These are phyloP conservation scores for Cytospora leucostoma DNA, from an alignment of 2,329 filamentous ascomycete genomes.

Conservation along the genomic window DNA sequence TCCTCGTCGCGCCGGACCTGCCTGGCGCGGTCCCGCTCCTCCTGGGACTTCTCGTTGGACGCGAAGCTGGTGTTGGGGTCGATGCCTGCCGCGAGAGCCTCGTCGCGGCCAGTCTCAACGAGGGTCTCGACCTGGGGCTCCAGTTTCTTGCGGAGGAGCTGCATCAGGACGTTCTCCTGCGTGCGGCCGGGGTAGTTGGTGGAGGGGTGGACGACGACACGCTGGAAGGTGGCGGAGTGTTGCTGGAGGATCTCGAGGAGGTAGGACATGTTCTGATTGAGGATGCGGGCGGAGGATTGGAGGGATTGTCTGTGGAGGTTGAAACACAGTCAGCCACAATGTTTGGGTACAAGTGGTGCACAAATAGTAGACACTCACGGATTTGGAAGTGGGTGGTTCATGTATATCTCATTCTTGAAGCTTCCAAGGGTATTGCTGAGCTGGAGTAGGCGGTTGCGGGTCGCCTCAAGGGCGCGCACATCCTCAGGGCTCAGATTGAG, in stretches of 20 bases:
- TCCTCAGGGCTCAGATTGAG: slow-evolving; percentile 60
- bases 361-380: slow-evolving; percentile 53
- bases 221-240: slow-evolving; percentile 67
- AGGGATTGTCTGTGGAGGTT: slow-evolving; percentile 60
- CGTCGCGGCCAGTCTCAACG: slow-evolving; percentile 63
- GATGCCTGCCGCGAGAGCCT: slow-evolving; percentile 40
- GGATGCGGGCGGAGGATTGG: slow-evolving; percentile 70
- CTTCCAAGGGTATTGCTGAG: slow-evolving; percentile 69
- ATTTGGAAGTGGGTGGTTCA: slow-evolving; percentile 66
- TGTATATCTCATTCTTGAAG: slow-evolving; percentile 60
- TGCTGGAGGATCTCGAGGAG: slow-evolving; percentile 66
- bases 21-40: slow-evolving; percentile 37
- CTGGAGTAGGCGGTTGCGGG: slow-evolving; percentile 67
- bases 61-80: slow-evolving; percentile 34
- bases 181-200: slow-evolving; percentile 73
- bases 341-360: neutral
- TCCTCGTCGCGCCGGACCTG: slow-evolving; percentile 32
- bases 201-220: slow-evolving; percentile 73
- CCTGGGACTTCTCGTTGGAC: slow-evolving; percentile 56
- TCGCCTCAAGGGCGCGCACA: slow-evolving; percentile 69
- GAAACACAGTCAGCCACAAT: neutral
- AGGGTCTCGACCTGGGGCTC: slow-evolving; percentile 76
- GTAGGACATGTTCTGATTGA: slow-evolving; percentile 68
- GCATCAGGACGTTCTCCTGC: slow-evolving; percentile 65
- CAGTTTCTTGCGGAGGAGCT: slow-evolving; percentile 79